phyloP scores from a whole-genome alignment of 169 alveolate genomes.

The Plasmodium vinckei region DNA sequence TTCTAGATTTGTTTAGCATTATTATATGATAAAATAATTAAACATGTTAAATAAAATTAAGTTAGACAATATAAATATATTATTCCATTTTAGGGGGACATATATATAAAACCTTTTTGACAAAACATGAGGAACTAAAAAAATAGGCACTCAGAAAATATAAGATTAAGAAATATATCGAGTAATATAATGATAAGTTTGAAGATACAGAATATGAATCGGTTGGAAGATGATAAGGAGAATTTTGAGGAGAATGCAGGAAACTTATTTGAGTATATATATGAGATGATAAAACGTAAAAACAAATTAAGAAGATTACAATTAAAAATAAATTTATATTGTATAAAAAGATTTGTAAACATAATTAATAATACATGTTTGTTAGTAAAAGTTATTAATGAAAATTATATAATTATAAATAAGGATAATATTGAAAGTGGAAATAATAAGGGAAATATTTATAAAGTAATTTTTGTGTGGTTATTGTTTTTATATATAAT shows the following conservation, averaged over 20 bases:
- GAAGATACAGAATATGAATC: no score
- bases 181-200: no score
- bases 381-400: conserved; percentile 16
- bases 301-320: conserved; percentile 35
- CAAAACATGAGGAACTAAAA: no score
- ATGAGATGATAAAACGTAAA: conserved; percentile 10
- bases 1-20: no score
- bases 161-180: no score
- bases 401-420: neutral
- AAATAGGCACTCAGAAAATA: no score
- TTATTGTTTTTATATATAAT: conserved; percentile 19
- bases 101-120: no score
- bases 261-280: neutral
- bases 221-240: neutral
- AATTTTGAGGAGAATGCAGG: neutral
- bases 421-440: no score
- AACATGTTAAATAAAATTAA: no score
- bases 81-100: no score
- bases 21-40: no score
- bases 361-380: conserved; percentile 29
- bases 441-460: neutral
- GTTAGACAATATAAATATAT: no score
- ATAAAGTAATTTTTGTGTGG: conserved; percentile 23
- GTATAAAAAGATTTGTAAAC: conserved; percentile 35
- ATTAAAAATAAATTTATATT: conserved; percentile 18